Base-by-base conservation (phyloP, 306 rosid species). In the Alnus rubra region DNA sequence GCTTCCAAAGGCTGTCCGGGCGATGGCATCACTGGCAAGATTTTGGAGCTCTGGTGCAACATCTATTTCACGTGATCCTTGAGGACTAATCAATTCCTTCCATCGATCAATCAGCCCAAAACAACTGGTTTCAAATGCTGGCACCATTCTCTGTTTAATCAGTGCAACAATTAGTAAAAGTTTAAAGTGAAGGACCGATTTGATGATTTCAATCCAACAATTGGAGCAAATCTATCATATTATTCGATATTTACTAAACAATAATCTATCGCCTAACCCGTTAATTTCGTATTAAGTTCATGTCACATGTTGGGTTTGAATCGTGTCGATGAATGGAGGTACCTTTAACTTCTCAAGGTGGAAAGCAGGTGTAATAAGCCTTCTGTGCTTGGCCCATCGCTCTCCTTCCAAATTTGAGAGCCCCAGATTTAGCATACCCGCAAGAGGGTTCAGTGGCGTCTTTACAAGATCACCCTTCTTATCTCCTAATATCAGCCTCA, bases 321-420 rank as follows among this genome's bases (percentile, higher is more conserved):
- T 23, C 0, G 28, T 23, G 28, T 23, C 28, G 28, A 23, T 23
- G 28, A 23, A 23, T 33, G 37, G 37, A 33, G 45, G 15, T 49
- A 86, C 88, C 88, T 86, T 88, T 11, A 86, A 59, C 80, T 80
- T 84, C 18, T 88, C 84, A 59, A 82, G 76, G n/a, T 80, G 84
- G 76, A 88, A 88, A 51, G 88, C 88, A 75, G 87, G 87, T 9
- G 76, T 63, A 18, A 86, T 56, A 5, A 78, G 76, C 53, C 53
- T 80, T 80, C 90, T 81, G n/a, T 88, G 86, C 79, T 76, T 70
- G 71, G 74, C 59, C 90, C 88, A 88, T 33, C 9, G 54, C 14
- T 80, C 78, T 30, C 90, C 90, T 11, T 82, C 92, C 65, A 88
- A 81, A 67, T 79, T 12, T 28, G 86, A 1, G 16, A 88, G 9